phyloP scores from a whole-genome alignment of 2,329 filamentous ascomycete genomes.

The Colletotrichum navitas region DNA sequence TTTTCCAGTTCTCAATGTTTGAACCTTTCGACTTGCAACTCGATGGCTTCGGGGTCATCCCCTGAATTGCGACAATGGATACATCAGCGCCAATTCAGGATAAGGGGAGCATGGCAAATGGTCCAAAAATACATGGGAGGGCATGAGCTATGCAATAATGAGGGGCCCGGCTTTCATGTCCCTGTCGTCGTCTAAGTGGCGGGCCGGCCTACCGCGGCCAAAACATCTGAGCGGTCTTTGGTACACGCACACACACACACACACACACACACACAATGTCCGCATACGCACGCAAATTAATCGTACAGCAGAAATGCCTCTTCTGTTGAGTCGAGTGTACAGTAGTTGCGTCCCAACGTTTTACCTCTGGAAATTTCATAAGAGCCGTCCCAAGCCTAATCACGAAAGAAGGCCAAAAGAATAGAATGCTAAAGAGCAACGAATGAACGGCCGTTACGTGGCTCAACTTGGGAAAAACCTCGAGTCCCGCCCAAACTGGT shows the following conservation, averaged over 20 bases:
- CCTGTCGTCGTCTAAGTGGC: constrained; percentile 35
- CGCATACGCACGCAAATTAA: constrained; percentile 29
- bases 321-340: constrained; percentile 26
- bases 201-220: constrained; percentile 22
- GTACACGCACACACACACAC: constrained; percentile 21
- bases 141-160: constrained; percentile 2
- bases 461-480: constrained; percentile 41
- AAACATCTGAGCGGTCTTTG: constrained; percentile 11
- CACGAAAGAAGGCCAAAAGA: constrained; percentile 14
- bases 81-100: not conserved
- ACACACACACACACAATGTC: constrained; percentile 29
- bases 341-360: constrained; percentile 17
- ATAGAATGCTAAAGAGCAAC: constrained; percentile 23
- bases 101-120: not conserved
- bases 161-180: constrained; percentile 27
- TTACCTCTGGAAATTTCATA: constrained; percentile 21
- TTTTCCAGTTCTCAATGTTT: not conserved
- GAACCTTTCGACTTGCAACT: constrained; percentile 2
- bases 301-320: constrained; percentile 18
- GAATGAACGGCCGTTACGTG: constrained; percentile 42
- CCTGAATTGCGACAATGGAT: not conserved
- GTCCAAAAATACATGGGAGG: not conserved
- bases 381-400: constrained; percentile 22
- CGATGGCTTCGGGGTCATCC: not conserved
- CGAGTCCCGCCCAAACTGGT: constrained; percentile 26